Conservation (phyloP, 257 asterid genomes). For the Linderniella brevidens region DNA sequence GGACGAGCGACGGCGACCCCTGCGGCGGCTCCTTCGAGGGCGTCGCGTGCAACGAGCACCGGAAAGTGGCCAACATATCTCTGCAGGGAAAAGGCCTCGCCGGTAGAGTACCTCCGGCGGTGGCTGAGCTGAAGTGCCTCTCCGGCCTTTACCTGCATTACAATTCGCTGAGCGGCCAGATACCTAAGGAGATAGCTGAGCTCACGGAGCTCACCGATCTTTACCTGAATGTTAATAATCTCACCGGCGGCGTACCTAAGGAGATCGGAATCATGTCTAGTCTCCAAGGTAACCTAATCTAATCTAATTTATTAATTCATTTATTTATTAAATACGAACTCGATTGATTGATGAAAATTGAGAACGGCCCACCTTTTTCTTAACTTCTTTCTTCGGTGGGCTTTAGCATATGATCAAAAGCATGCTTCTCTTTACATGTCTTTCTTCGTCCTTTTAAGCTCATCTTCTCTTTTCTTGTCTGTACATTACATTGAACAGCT, state of each 20-base stretch:
- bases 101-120: constrained; percentile 74
- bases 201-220: constrained; percentile 69
- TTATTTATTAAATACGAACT: too few species aligned
- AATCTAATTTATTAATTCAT: too few species aligned
- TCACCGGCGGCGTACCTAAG: constrained; percentile 50
- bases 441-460: not conserved
- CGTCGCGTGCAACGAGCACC: constrained; percentile 72
- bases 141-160: constrained; percentile 79
- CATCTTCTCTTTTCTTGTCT: not conserved
- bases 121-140: constrained; percentile 68
- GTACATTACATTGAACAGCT: too few species aligned
- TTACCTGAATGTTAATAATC: constrained; percentile 57
- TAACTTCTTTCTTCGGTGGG: not conserved
- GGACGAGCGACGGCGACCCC: constrained; percentile 60
- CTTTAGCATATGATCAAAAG: not conserved
- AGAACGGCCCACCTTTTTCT: not conserved
- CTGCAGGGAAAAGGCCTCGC: constrained; percentile 51
- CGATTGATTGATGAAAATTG: not conserved
- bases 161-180: constrained; percentile 61
- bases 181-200: constrained; percentile 68
- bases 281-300: constrained; percentile 51
- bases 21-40: constrained; percentile 67
- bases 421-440: not conserved
- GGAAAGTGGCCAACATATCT: constrained; percentile 63
- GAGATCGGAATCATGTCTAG: constrained; percentile 66